Conservation (phyloP, 371 early-diverging fungal species). For the Mortierella sp. region DNA sequence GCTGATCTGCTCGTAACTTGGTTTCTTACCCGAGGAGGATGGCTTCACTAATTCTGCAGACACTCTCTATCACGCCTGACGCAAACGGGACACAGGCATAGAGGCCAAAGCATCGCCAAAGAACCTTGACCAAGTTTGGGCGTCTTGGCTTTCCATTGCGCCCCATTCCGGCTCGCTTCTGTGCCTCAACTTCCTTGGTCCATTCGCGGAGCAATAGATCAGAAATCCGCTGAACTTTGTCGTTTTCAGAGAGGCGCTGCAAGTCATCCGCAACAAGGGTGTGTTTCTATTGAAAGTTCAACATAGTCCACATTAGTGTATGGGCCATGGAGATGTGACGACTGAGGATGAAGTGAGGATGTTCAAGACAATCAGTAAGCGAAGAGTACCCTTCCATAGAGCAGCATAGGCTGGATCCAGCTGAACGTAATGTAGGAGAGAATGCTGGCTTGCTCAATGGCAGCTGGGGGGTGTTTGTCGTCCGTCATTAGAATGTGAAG, state of each 20-base stretch:
- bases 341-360: background rate
- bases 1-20: background rate
- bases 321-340: too few species aligned
- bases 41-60: conserved; percentile 52
- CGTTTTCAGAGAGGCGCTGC: conserved; percentile 36
- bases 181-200: conserved; percentile 32
- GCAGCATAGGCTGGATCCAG: conserved; percentile 48
- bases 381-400: conserved; percentile 34
- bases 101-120: conserved; percentile 43
- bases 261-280: conserved; percentile 31
- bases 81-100: conserved; percentile 25
- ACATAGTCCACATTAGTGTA: background rate
- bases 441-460: conserved; percentile 33
- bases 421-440: conserved; percentile 48
- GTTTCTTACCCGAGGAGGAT: conserved; percentile 52
- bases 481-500: conserved; percentile 4
- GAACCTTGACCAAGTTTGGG: conserved; percentile 45
- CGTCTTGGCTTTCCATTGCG: conserved; percentile 19
- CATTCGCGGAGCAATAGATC: conserved; percentile 39
- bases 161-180: conserved; percentile 14
- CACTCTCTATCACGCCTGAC: conserved; percentile 33
- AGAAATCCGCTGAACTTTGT: conserved; percentile 34
- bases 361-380: too few species aligned
- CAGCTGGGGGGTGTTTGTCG: conserved; percentile 36
- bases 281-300: conserved; percentile 13